Evolutionary conservation across 2,329 filamentous ascomycete species (phyloP).

Genomic region (Pseudopyricularia cyperi): DNA sequence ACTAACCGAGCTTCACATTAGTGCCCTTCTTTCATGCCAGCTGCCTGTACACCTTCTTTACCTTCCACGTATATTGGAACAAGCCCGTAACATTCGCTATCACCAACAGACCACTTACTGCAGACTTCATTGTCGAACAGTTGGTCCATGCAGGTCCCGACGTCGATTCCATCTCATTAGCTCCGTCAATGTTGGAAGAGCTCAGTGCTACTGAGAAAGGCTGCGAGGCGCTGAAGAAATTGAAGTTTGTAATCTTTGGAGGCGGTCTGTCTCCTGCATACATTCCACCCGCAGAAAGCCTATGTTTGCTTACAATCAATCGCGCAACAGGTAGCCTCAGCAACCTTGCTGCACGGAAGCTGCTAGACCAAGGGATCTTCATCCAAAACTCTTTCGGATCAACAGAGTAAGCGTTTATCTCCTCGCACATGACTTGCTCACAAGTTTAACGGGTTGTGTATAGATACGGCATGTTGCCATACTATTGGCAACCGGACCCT

Average conservation of each 20-base stretch:
- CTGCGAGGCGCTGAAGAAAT: slow-evolving; percentile 13
- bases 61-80: slow-evolving; percentile 13
- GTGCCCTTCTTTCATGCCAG: slow-evolving; percentile 21
- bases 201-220: slow-evolving; percentile 18
- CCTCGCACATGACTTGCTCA: neutral
- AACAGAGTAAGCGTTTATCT: neutral
- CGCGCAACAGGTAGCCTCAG: neutral
- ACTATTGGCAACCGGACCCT: slow-evolving; percentile 5
- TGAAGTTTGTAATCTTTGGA: slow-evolving; percentile 18
- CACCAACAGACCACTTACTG: slow-evolving; percentile 14
- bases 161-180: slow-evolving; percentile 13
- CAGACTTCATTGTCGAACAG: slow-evolving; percentile 14
- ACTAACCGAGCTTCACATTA: slow-evolving; percentile 2
- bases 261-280: slow-evolving; percentile 15
- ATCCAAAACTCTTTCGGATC: neutral
- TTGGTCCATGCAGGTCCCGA: slow-evolving; percentile 1
- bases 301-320: neutral
- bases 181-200: slow-evolving; percentile 24
- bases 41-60: slow-evolving; percentile 10
- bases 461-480: neutral
- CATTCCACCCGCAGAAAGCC: neutral
- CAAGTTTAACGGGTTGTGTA: no score
- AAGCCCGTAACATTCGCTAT: slow-evolving; percentile 12
- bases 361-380: neutral
- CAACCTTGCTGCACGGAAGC: neutral